Percentiles rank a stretch among this genome's conserved stretches.
Evolutionary conservation across 306 rosid species (phyloP).

Genomic region (Quillaja saponaria): DNA sequence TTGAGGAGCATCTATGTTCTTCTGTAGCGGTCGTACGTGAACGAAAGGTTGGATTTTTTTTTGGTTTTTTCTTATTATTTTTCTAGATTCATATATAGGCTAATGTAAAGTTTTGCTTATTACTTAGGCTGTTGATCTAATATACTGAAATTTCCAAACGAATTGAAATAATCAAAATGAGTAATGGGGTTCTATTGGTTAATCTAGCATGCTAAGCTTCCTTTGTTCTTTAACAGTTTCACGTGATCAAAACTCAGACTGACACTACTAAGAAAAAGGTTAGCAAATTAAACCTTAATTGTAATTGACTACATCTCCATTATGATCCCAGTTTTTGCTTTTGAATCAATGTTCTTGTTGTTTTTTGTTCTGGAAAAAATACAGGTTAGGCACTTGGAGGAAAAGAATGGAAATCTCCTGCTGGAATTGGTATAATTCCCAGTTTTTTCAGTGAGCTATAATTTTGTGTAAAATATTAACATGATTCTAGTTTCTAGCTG

Average conservation of each 20-base stretch:
- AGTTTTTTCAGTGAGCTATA: not conserved
- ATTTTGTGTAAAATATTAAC: not conserved
- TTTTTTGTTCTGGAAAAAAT: not conserved
- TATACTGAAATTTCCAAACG: not conserved
- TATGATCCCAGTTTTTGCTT: not conserved
- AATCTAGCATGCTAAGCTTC: conserved; percentile 15
- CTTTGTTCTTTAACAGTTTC: conserved; percentile 45
- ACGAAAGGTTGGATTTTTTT: conserved; percentile 49
- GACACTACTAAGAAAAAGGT: conserved; percentile 68
- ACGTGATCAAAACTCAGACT: conserved; percentile 61
- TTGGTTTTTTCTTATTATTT: not conserved
- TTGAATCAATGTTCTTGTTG: not conserved
- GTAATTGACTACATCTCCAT: not conserved
- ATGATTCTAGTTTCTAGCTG: not conserved
- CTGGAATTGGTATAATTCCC: conserved; percentile 46
- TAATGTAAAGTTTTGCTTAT: not conserved
- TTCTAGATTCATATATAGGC: too few relatives aligned
- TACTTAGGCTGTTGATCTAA: not conserved
- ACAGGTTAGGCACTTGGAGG: conserved; percentile 61
- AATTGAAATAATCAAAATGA: not conserved
- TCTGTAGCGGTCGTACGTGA: conserved; percentile 54
- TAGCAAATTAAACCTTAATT: conserved; percentile 5
- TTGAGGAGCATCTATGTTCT: conserved; percentile 51
- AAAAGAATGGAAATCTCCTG: conserved; percentile 39
- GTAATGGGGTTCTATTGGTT: not conserved